Base-by-base conservation (phyloP, 805 yeast genomes). In the Metschnikowia similis region DNA sequence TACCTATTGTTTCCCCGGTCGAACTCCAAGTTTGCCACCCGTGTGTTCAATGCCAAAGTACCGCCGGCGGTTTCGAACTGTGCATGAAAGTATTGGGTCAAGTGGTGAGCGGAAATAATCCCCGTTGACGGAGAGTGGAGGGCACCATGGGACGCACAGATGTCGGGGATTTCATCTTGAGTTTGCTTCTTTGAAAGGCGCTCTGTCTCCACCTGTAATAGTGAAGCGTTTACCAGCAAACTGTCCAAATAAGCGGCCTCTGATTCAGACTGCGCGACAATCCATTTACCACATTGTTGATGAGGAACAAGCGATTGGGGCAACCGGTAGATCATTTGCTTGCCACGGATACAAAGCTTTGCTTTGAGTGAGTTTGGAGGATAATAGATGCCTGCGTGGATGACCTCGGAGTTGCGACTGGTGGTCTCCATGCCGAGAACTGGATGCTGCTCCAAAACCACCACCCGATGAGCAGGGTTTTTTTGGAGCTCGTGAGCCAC, bases 331-430 rank as follows among this genome's bases (percentile, higher is more conserved):
- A 90, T 72, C 65, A 83, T 66, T 11, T 81, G 66, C 58, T 87
- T 89, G 0, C 97, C 97, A 35, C 77, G 75, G 32, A 90, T 72
- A 59, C 97, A 91, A 29, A 90, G 66, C 55, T 72, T 66, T 0
- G 88, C 81, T 61, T 88, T 85, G 48, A 91, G 70, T 2, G 86
- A 76, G 50, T 80, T 79, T 8, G 71, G 67, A 0, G 96, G 95
- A 60, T 87, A 86, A 63, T 91, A 91, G 6, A 90, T 60, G 0
- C 96, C 97, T 0, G 96, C 96, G 67, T 90, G 97, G 26, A 90
- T 85, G 27, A 91, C 97, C 61, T 91, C 97, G 1, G 96, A 87
- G 70, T 90, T 90, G 47, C 97, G 72, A n/a, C 92, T 79, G 6
- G 95, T 85, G 0, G 96, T 89, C 59, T 90, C 97, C 56, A 79